phyloP scores from a whole-genome alignment of 2,329 filamentous ascomycete species.

The Cercospora citrullina region DNA sequence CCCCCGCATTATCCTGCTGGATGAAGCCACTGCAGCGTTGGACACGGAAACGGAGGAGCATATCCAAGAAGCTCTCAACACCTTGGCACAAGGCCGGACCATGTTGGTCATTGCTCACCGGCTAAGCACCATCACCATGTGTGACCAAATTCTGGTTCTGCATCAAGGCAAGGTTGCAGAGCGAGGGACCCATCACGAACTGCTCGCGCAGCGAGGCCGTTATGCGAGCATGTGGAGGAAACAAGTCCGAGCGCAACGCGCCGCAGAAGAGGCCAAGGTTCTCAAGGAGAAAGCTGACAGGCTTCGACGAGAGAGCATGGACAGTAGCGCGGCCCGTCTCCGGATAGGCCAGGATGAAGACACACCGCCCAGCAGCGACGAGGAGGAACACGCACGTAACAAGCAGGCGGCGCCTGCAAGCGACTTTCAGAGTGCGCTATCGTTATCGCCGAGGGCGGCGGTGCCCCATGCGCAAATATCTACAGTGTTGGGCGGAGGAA shows the following conservation, averaged over 20 bases:
- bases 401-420: constrained; percentile 18
- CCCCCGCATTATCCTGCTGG: constrained; percentile 85
- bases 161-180: constrained; percentile 56
- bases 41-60: constrained; percentile 92
- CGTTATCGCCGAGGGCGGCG: constrained; percentile 29
- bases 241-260: constrained; percentile 52
- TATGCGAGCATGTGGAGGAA: constrained; percentile 56
- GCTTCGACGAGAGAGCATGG: constrained; percentile 51
- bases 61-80: constrained; percentile 82
- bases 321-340: constrained; percentile 41
- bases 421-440: constrained; percentile 31
- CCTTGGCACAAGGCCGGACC: constrained; percentile 79
- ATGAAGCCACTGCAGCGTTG: constrained; percentile 88
- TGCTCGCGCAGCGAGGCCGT: constrained; percentile 49
- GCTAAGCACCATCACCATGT: constrained; percentile 57
- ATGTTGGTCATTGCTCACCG: constrained; percentile 89
- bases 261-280: constrained; percentile 51
- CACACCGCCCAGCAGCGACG: constrained; percentile 38
- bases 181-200: constrained; percentile 53
- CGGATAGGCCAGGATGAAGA: constrained; percentile 25
- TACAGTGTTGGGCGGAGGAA: constrained; percentile 22
- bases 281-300: constrained; percentile 53
- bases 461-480: constrained; percentile 33
- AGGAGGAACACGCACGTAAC: constrained; percentile 36
- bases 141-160: constrained; percentile 58